Evolutionary conservation across 768 basidiomycete species (phyloP).

Genomic region (Coprinellus aureogranulatus): DNA sequence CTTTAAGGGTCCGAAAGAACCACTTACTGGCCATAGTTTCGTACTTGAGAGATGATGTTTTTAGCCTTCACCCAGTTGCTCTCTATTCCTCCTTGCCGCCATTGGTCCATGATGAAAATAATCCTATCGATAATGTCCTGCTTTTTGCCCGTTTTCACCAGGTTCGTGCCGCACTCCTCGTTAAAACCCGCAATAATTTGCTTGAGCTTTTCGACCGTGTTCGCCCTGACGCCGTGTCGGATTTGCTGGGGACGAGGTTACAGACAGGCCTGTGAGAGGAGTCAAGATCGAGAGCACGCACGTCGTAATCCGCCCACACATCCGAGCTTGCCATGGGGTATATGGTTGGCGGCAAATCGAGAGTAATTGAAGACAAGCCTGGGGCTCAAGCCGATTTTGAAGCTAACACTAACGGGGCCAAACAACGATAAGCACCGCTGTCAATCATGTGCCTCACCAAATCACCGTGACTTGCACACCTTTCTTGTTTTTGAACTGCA

Average conservation of each 20-base stretch:
- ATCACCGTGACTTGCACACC: not conserved
- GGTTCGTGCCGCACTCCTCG: slow-evolving; percentile 67
- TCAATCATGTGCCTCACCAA: not conserved
- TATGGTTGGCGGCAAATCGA: not conserved
- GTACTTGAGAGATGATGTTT: slow-evolving; percentile 64
- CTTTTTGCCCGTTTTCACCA: slow-evolving; percentile 80
- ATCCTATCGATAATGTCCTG: slow-evolving; percentile 85
- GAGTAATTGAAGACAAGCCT: slow-evolving; percentile 2
- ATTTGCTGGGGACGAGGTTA: slow-evolving; percentile 46
- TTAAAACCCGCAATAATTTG: slow-evolving; percentile 76
- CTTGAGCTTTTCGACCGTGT: slow-evolving; percentile 85
- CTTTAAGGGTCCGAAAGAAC: slow-evolving; percentile 3
- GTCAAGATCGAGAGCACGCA: slow-evolving; percentile 29
- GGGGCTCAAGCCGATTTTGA: not conserved
- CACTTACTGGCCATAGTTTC: slow-evolving; percentile 65
- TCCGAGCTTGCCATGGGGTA: slow-evolving; percentile 57
- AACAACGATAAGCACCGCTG: slow-evolving; percentile 6
- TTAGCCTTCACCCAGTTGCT: slow-evolving; percentile 73
- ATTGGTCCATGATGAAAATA: slow-evolving; percentile 52
- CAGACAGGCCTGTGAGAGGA: slow-evolving; percentile 14
- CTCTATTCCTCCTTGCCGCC: slow-evolving; percentile 52
- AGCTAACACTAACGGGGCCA: slow-evolving; percentile 3
- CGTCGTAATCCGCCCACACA: slow-evolving; percentile 75
- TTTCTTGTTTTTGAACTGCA: not conserved
- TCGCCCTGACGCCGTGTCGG: slow-evolving; percentile 60